These are phyloP conservation scores for Rhizophagus sp. DNA, from an alignment of 192 early-diverging fungal species.

Conservation along the genomic window DNA sequence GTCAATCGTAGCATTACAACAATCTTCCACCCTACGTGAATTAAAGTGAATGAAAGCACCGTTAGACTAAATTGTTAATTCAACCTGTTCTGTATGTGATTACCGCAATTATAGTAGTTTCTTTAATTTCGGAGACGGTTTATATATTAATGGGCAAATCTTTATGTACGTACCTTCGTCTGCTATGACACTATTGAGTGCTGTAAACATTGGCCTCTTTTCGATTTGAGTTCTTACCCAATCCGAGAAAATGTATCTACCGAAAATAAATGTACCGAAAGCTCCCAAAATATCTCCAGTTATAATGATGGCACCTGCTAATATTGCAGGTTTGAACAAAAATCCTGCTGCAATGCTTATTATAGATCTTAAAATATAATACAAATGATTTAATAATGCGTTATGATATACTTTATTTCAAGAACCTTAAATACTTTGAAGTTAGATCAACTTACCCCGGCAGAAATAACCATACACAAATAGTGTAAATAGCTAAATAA, in stretches of 20 bases:
- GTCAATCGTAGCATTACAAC: conserved; percentile 50
- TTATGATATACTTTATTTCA: too few species aligned
- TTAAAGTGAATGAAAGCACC: background rate
- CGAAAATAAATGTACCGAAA: conserved; percentile 43
- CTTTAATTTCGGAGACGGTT: too few species aligned
- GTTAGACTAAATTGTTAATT: background rate
- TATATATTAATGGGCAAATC: too few species aligned
- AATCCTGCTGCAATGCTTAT: conserved; percentile 48
- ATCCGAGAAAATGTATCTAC: conserved; percentile 47
- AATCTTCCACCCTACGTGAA: conserved; percentile 47
- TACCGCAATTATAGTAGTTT: too few species aligned
- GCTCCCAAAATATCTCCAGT: conserved; percentile 41
- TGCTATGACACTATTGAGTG: conserved; percentile 43
- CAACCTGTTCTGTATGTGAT: too few species aligned
- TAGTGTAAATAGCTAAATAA: conserved; percentile 20
- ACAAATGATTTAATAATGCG: background rate
- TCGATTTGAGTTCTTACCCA: conserved; percentile 45
- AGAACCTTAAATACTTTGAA: background rate
- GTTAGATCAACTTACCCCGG: conserved; percentile 15
- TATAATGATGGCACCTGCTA: conserved; percentile 39
- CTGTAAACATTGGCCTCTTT: conserved; percentile 41
- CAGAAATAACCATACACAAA: conserved; percentile 26
- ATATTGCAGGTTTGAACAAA: conserved; percentile 41
- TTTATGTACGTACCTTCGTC: conserved; percentile 52
- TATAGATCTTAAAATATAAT: conserved; percentile 35